Conservation (phyloP, 139 green algal genomes). For the Marvania coccoides region DNA sequence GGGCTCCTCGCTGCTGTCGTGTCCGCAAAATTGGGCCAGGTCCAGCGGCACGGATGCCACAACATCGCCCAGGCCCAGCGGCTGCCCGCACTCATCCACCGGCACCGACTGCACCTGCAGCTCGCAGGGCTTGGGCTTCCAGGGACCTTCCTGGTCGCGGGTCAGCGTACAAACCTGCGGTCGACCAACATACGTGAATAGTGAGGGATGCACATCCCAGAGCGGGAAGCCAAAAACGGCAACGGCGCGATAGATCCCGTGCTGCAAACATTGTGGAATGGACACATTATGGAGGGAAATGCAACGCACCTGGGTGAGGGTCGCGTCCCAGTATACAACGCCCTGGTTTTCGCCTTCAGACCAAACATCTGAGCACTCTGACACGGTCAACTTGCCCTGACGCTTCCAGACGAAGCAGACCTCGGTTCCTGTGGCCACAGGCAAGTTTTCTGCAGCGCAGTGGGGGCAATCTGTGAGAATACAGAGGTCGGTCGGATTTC, state of each 20-base stretch:
- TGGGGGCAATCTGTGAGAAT: too few relatives aligned
- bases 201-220: neutral
- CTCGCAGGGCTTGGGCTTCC: neutral
- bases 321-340: constrained; percentile 8
- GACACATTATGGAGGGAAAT: neutral
- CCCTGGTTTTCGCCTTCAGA: too few relatives aligned
- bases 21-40: neutral
- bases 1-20: neutral
- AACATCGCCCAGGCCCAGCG: neutral
- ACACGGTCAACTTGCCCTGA: neutral
- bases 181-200: neutral
- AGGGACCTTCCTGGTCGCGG: neutral
- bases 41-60: neutral
- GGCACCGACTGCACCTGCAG: neutral
- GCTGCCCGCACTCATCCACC: neutral
- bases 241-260: neutral
- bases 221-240: neutral
- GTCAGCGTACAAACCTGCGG: neutral
- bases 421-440: neutral
- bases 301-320: neutral
- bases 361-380: constrained; percentile 2
- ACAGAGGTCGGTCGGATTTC: neutral
- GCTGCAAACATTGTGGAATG: neutral
- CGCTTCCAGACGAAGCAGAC: constrained; percentile 8
- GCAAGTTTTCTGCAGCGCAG: constrained; percentile 2